A percentile compares a stretch with the other conserved stretches of the same genome.
These are phyloP conservation scores for Pythium aphanidermatum DNA, from an alignment of 352 stramenopile species.

Conservation along the genomic window DNA sequence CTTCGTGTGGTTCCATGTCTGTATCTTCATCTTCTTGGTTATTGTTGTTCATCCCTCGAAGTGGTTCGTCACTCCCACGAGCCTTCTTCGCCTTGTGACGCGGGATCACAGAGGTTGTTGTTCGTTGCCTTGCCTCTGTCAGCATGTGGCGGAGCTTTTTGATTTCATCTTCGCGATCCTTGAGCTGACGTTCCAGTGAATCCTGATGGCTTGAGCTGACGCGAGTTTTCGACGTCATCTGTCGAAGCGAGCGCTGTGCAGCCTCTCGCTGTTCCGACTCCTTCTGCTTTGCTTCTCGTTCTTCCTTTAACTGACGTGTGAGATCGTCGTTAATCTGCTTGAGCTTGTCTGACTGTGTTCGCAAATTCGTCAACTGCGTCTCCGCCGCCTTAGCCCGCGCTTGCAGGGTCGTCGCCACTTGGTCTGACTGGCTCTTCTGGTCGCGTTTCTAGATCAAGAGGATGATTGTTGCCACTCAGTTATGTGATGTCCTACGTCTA, in stretches of 20 bases:
- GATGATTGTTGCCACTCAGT: too few relatives aligned
- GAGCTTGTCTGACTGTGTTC: slow-evolving; percentile 54
- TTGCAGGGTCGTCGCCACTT: slow-evolving; percentile 68
- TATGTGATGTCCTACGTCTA: too few relatives aligned
- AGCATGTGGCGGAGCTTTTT: slow-evolving; percentile 70
- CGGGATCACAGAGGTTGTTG: slow-evolving; percentile 68
- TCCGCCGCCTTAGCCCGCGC: slow-evolving; percentile 80
- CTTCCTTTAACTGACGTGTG: slow-evolving; percentile 56
- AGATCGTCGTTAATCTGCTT: slow-evolving; percentile 68
- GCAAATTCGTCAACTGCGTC: slow-evolving; percentile 50
- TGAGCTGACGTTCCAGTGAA: slow-evolving; percentile 52
- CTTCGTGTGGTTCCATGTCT: not conserved
- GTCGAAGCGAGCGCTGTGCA: slow-evolving; percentile 50
- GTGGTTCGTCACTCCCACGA: not conserved
- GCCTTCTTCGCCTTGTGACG: slow-evolving; percentile 29
- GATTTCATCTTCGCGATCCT: slow-evolving; percentile 76
- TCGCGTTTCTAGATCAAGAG: slow-evolving; percentile 83
- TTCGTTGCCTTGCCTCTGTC: slow-evolving; percentile 64
- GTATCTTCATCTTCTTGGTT: slow-evolving; percentile 14
- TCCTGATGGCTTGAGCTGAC: slow-evolving; percentile 67
- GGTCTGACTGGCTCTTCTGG: slow-evolving; percentile 90
- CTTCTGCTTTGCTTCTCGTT: slow-evolving; percentile 61
- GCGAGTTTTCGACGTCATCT: slow-evolving; percentile 61
- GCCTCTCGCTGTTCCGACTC: slow-evolving; percentile 65
- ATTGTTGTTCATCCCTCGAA: too few relatives aligned